These are phyloP conservation scores for Penicillium sclerotigenum DNA, from an alignment of 2,329 filamentous ascomycete species.

Conservation along the genomic window DNA sequence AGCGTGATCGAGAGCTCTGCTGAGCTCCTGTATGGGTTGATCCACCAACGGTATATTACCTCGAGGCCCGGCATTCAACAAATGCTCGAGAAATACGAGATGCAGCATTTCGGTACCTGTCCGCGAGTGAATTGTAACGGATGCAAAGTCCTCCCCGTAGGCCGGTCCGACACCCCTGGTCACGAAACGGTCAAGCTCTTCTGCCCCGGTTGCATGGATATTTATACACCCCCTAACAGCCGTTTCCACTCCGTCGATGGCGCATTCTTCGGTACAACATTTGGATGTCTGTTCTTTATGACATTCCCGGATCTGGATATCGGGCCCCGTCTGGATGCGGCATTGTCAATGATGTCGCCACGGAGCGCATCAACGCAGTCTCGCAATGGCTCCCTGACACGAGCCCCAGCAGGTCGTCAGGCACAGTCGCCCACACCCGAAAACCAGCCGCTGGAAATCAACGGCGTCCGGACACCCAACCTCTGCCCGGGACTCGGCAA, in stretches of 20 bases:
- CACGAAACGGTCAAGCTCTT: constrained; percentile 98
- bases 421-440: constrained; percentile 37
- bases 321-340: constrained; percentile 60
- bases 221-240: constrained; percentile 96
- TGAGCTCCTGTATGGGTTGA: constrained; percentile 96
- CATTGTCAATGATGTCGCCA: constrained; percentile 28
- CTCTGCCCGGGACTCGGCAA: constrained; percentile 81
- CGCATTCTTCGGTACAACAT: constrained; percentile 96
- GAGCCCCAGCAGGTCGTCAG: constrained; percentile 24
- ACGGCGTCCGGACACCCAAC: constrained; percentile 83
- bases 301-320: constrained; percentile 96
- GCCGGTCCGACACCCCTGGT: constrained; percentile 88
- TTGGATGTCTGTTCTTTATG: constrained; percentile 95
- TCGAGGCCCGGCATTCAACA: constrained; percentile 94
- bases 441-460: constrained; percentile 59
- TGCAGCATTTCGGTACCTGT: constrained; percentile 92
- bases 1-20: constrained; percentile 95
- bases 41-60: constrained; percentile 98
- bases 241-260: constrained; percentile 96
- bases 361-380: constrained; percentile 29
- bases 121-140: constrained; percentile 91
- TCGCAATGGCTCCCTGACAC: constrained; percentile 33
- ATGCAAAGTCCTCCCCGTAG: constrained; percentile 86
- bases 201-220: constrained; percentile 92
- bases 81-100: constrained; percentile 98